Percentiles rank a stretch among this genome's conserved stretches.
Conservation (phyloP, 805 yeast species). For the Vanderwaltozyma verrucispora region DNA sequence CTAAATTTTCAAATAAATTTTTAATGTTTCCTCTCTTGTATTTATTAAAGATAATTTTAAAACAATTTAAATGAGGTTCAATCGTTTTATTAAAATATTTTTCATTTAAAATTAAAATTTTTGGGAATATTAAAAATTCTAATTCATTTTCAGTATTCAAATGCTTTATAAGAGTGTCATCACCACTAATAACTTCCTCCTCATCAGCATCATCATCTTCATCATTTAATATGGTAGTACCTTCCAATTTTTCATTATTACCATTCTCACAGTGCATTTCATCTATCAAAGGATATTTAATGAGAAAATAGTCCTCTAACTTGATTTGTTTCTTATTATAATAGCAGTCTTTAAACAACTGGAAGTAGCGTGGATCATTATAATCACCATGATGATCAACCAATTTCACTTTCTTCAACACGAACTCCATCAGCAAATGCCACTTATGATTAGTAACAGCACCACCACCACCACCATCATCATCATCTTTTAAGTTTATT, state of each 20-base stretch:
- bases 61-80: slow-evolving; percentile 6
- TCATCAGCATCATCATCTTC: too few species aligned
- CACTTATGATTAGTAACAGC: too few species aligned
- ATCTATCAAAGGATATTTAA: too few species aligned
- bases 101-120: slow-evolving; percentile 5
- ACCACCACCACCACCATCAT: too few species aligned
- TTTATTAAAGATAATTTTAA: slow-evolving; percentile 7
- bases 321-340: neutral
- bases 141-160: neutral
- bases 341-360: slow-evolving; percentile 2
- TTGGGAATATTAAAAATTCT: slow-evolving; percentile 4
- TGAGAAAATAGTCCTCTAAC: too few species aligned
- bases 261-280: too few species aligned
- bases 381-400: too few species aligned
- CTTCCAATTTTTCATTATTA: neutral
- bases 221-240: neutral
- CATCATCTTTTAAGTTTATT: too few species aligned
- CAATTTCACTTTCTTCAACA: too few species aligned
- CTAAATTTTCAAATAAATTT: slow-evolving; percentile 8
- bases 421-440: too few species aligned
- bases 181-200: too few species aligned
- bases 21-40: slow-evolving; percentile 2
- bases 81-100: slow-evolving; percentile 3
- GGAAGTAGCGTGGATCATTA: neutral
- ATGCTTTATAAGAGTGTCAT: too few species aligned